Evolutionary conservation across 495 filamentous ascomycete genomes (phyloP).

Genomic region (Trichoderma asperelloides): DNA sequence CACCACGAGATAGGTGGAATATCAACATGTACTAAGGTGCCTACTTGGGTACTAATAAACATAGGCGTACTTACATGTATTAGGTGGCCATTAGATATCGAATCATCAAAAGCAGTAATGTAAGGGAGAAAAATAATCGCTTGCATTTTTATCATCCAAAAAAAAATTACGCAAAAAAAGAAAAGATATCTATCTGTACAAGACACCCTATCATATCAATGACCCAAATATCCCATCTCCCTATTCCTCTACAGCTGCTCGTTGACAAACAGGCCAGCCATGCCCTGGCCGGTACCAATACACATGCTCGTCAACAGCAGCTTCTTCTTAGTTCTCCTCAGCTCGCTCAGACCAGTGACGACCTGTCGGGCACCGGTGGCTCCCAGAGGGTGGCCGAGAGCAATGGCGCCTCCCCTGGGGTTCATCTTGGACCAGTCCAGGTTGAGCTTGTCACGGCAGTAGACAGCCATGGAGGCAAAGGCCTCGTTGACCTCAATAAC

Average conservation of each 20-base stretch:
- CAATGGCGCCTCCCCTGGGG: slow-evolving; percentile 70
- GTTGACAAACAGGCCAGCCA: slow-evolving; percentile 80
- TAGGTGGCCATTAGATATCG: too few species aligned
- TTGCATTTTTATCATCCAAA: not conserved
- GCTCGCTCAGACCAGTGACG: slow-evolving; percentile 76
- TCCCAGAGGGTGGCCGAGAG: slow-evolving; percentile 75
- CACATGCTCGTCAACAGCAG: slow-evolving; percentile 80
- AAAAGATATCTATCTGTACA: not conserved
- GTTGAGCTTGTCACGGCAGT: slow-evolving; percentile 70
- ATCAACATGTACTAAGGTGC: too few species aligned
- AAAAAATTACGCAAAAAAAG: not conserved
- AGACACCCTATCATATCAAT: not conserved
- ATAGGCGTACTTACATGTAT: too few species aligned
- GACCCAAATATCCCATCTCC: not conserved
- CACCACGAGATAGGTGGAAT: too few species aligned
- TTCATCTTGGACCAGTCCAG: slow-evolving; percentile 84
- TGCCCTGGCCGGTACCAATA: slow-evolving; percentile 72
- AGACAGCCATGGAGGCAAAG: slow-evolving; percentile 95
- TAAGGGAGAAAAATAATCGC: not conserved
- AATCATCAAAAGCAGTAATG: too few species aligned
- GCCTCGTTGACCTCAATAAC: slow-evolving; percentile 95
- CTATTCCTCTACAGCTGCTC: slow-evolving; percentile 40
- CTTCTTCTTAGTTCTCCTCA: slow-evolving; percentile 70
- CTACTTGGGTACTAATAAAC: too few species aligned
- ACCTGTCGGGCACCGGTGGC: slow-evolving; percentile 74